Conservation (phyloP, 768 basidiomycete species). For the Erythrobasidium yunnanense region DNA sequence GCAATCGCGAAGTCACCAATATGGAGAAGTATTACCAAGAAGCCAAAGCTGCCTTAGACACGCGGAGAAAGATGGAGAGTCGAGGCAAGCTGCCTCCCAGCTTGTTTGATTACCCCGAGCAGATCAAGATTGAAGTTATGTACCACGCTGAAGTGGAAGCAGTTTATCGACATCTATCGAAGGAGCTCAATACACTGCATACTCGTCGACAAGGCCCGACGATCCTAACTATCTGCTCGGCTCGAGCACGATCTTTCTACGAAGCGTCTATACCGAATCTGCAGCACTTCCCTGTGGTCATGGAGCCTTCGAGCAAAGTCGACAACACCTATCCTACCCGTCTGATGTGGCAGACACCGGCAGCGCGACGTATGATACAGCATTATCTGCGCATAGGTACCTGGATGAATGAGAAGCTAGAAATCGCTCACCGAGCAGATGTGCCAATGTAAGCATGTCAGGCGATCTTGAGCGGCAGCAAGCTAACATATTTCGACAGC, state of each 20-base stretch:
- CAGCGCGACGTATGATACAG: conserved; percentile 67
- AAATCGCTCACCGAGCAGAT: conserved; percentile 80
- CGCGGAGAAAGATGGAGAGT: conserved; percentile 47
- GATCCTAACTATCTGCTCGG: conserved; percentile 71
- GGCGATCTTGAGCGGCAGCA: background rate
- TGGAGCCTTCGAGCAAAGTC: conserved; percentile 56
- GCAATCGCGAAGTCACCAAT: conserved; percentile 69
- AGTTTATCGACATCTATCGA: conserved; percentile 74
- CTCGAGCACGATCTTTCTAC: conserved; percentile 72
- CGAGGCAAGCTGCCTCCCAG: conserved; percentile 44
- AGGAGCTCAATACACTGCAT: conserved; percentile 68
- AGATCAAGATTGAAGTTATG: conserved; percentile 46
- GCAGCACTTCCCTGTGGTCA: conserved; percentile 60
- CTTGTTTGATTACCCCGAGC: conserved; percentile 53
- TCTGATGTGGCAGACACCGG: conserved; percentile 79
- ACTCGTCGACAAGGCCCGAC: conserved; percentile 52
- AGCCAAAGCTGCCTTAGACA: conserved; percentile 38
- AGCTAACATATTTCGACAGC: conserved; percentile 44
- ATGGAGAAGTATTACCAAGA: conserved; percentile 65
- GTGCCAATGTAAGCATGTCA: conserved; percentile 48
- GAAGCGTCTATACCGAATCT: conserved; percentile 61
- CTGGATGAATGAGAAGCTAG: conserved; percentile 69
- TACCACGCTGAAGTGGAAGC: conserved; percentile 70
- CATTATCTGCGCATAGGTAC: conserved; percentile 66
- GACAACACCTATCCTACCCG: conserved; percentile 59